Percentiles rank a stretch among this genome's conserved stretches.
phyloP scores from a whole-genome alignment of 768 basidiomycete species.

The Psilocybe tampanensis region DNA sequence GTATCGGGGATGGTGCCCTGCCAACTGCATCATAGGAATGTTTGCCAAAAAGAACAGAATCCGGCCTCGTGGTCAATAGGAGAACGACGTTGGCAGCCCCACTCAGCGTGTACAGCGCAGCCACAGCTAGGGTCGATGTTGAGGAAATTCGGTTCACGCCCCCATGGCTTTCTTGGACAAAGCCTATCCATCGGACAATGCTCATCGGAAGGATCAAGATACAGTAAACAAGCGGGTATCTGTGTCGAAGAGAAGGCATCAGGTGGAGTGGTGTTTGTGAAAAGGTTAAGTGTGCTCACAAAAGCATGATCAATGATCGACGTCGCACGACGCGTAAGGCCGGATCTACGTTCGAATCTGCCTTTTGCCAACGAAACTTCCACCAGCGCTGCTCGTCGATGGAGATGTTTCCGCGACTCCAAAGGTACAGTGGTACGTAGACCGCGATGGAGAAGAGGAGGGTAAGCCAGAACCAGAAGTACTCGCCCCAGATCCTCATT shows the following conservation, averaged over 20 bases:
- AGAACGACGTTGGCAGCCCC: conserved; percentile 43
- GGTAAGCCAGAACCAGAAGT: conserved; percentile 48
- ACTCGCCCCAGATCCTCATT: conserved; percentile 42
- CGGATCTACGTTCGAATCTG: conserved; percentile 8
- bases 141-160: conserved; percentile 19
- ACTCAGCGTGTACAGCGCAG: conserved; percentile 38
- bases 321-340: conserved; percentile 16
- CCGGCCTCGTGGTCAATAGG: conserved; percentile 35
- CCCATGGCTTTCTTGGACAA: conserved; percentile 20
- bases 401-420: conserved; percentile 35
- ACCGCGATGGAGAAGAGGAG: conserved; percentile 32
- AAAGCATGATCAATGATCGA: conserved; percentile 29
- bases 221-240: conserved; percentile 42
- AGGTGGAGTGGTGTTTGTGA: background rate
- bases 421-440: conserved; percentile 40
- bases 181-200: conserved; percentile 40
- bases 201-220: conserved; percentile 41
- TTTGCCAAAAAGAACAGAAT: conserved; percentile 33
- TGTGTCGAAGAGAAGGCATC: conserved; percentile 4
- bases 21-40: conserved; percentile 1
- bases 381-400: conserved; percentile 35
- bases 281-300: conserved; percentile 21
- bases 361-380: conserved; percentile 27
- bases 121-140: conserved; percentile 33
- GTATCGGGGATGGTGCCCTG: conserved; percentile 12